A percentile compares a stretch with the other conserved stretches of the same genome.
These are phyloP conservation scores for Colletotrichum zoysiae DNA, from an alignment of 2,329 filamentous ascomycete genomes.

Conservation along the genomic window DNA sequence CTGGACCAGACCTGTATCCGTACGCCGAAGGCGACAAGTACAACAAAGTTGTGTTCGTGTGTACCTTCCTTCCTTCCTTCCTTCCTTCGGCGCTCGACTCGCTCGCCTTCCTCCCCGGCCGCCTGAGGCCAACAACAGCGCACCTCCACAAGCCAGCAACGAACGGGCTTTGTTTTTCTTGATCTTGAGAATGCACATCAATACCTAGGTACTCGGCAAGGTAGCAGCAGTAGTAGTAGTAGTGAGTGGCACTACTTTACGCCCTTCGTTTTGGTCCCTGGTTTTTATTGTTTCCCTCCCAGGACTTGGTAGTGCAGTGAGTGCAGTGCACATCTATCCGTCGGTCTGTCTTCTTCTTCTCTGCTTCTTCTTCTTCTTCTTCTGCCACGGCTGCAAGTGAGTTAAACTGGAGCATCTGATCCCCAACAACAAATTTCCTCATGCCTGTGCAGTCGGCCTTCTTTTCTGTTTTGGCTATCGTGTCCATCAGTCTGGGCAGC, in stretches of 20 bases:
- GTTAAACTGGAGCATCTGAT: slow-evolving; percentile 18
- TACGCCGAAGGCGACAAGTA: too few relatives aligned
- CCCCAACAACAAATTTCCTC: slow-evolving; percentile 21
- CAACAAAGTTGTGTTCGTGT: too few relatives aligned
- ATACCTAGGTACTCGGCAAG: neutral
- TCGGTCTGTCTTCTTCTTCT: neutral
- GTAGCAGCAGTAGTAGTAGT: too few relatives aligned
- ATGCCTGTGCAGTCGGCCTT: slow-evolving; percentile 1
- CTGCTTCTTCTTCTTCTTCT: too few relatives aligned
- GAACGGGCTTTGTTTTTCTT: slow-evolving; percentile 2
- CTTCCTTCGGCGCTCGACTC: neutral
- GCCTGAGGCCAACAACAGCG: slow-evolving; percentile 2
- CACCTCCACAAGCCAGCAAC: neutral
- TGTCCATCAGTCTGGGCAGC: neutral
- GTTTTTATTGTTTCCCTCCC: neutral
- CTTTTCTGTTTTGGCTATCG: slow-evolving; percentile 17
- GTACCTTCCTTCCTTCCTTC: too few relatives aligned
- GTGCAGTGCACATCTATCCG: too few relatives aligned
- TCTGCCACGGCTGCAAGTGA: slow-evolving; percentile 26
- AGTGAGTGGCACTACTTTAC: neutral
- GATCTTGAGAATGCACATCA: neutral
- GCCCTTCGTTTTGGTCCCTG: neutral
- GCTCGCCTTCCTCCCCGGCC: neutral
- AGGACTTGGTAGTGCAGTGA: neutral
- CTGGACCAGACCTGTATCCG: slow-evolving; percentile 2